Evolutionary conservation across 2,329 filamentous ascomycete genomes (phyloP).

Genomic region (Celoporthe dispersa): DNA sequence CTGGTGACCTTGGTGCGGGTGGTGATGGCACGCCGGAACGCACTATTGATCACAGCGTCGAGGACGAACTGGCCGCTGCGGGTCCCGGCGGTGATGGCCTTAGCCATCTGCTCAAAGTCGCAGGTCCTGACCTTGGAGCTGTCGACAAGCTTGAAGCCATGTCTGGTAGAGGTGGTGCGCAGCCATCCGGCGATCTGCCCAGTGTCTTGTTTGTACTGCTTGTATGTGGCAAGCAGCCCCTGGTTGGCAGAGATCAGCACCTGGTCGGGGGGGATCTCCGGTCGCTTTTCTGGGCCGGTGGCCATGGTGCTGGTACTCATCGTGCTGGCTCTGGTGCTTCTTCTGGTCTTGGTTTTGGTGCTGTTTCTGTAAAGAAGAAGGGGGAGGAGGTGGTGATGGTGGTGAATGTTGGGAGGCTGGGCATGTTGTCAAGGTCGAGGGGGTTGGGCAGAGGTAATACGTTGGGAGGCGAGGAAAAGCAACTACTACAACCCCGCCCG

Average conservation of each 20-base stretch:
- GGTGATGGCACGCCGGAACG: conserved; percentile 18
- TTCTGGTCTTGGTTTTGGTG: not conserved
- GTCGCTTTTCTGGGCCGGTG: too few species aligned
- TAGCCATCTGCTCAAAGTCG: not conserved
- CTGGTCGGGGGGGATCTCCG: too few species aligned
- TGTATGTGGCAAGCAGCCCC: not conserved
- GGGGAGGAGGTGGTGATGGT: too few species aligned
- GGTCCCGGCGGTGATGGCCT: not conserved
- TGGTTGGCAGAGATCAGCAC: not conserved
- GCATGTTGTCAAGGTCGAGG: too few species aligned
- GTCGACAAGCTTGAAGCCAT: not conserved
- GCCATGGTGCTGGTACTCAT: too few species aligned
- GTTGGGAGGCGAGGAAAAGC: too few species aligned
- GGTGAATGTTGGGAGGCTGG: too few species aligned
- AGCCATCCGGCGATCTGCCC: not conserved
- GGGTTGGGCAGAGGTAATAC: too few species aligned
- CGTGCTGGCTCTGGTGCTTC: not conserved
- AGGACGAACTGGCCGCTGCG: not conserved
- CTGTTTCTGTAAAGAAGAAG: too few species aligned
- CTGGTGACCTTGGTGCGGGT: conserved; percentile 6
- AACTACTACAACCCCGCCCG: too few species aligned
- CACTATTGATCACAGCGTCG: not conserved
- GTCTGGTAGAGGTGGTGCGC: not conserved
- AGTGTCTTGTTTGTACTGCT: not conserved
- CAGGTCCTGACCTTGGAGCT: not conserved